phyloP scores from a whole-genome alignment of 2,329 filamentous ascomycete genomes.

The Gnomoniopsis smithogilvyi region DNA sequence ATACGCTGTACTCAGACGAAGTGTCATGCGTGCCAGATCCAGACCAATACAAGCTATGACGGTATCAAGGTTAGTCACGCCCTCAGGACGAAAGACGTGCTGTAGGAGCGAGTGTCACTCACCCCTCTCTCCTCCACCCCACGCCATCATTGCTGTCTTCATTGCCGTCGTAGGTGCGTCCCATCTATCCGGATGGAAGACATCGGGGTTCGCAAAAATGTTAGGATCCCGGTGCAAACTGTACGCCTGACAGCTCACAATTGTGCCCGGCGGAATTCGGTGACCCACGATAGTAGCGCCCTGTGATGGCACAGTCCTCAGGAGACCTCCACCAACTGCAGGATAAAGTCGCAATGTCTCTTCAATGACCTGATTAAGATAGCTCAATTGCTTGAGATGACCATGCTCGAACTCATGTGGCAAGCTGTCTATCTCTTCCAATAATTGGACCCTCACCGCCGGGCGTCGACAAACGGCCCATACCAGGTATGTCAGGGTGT shows the following conservation, averaged over 20 bases:
- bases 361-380: constrained; percentile 39
- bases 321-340: constrained; percentile 37
- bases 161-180: constrained; percentile 25
- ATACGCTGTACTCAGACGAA: constrained; percentile 43
- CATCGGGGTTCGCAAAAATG: constrained; percentile 38
- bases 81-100: no score
- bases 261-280: constrained; percentile 36
- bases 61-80: no score
- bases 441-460: constrained; percentile 28
- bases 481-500: constrained; percentile 45
- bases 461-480: constrained; percentile 35
- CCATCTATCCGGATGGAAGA: constrained; percentile 36
- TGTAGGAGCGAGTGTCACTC: background rate
- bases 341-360: constrained; percentile 44
- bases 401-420: constrained; percentile 28
- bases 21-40: constrained; percentile 51
- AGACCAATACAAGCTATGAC: constrained; percentile 45
- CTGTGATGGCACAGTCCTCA: constrained; percentile 35
- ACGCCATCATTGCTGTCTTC: constrained; percentile 26
- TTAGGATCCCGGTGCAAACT: constrained; percentile 41
- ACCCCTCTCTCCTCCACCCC: constrained; percentile 27
- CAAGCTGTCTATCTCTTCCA: constrained; percentile 32
- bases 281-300: constrained; percentile 37
- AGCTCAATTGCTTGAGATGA: constrained; percentile 33
- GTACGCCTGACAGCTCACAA: constrained; percentile 41